Evolutionary conservation across 2,329 filamentous ascomycete species (phyloP).

Genomic region (Didymella segeticola): DNA sequence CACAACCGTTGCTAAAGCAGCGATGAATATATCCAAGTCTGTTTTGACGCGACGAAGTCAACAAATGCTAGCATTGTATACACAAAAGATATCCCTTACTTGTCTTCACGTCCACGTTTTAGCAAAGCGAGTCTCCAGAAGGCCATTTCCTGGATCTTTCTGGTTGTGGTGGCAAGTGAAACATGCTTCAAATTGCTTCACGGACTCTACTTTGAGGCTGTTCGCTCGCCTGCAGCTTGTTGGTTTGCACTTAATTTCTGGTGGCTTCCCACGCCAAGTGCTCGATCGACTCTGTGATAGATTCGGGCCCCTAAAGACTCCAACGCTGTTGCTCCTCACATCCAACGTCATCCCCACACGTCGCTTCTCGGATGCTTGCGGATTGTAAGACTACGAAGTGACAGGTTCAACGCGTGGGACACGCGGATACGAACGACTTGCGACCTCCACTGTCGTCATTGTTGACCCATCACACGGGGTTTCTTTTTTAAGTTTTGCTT

Average conservation of each 20-base stretch:
- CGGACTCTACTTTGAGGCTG: neutral
- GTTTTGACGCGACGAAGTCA: no score
- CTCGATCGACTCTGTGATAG: neutral
- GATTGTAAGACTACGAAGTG: neutral
- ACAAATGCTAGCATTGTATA: neutral
- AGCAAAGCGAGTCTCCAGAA: neutral
- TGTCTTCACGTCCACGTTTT: neutral
- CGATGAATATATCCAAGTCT: neutral
- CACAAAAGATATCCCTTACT: neutral
- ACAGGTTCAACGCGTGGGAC: neutral
- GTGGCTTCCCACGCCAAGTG: neutral
- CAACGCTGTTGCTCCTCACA: no score
- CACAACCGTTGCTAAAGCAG: conserved; percentile 1
- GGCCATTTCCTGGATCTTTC: no score
- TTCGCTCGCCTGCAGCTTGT: neutral
- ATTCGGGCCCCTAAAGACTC: neutral
- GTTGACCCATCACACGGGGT: conserved; percentile 17
- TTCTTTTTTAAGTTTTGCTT: conserved; percentile 3
- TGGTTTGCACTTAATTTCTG: neutral
- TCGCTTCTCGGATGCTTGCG: conserved; percentile 1
- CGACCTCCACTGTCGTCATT: conserved; percentile 20
- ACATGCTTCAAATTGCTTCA: neutral
- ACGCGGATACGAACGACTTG: conserved; percentile 3
- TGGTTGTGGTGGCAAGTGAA: conserved; percentile 11
- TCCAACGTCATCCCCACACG: neutral